These are phyloP conservation scores for Leccinum incarnatum DNA, from an alignment of 768 basidiomycete species.

Conservation along the genomic window DNA sequence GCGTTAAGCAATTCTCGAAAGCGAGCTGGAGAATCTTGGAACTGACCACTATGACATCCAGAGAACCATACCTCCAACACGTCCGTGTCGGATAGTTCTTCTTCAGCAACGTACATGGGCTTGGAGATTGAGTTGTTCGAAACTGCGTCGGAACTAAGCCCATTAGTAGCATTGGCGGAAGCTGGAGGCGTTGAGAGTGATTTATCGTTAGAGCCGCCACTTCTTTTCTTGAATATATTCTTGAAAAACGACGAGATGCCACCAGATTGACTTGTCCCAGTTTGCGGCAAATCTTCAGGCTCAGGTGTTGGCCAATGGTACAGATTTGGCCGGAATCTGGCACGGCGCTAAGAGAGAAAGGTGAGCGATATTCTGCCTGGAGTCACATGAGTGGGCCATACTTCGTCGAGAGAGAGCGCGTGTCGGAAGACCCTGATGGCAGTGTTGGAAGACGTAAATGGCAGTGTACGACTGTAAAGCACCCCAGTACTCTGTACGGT, in stretches of 20 bases:
- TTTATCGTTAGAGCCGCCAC: not conserved
- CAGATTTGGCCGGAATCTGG: slow-evolving; percentile 61
- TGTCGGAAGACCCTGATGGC: slow-evolving; percentile 73
- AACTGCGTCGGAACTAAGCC: not conserved
- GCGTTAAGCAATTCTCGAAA: not conserved
- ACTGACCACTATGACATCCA: slow-evolving; percentile 67
- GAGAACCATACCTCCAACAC: slow-evolving; percentile 81
- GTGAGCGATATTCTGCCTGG: slow-evolving; percentile 7
- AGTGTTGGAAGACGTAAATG: slow-evolving; percentile 63
- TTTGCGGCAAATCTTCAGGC: not conserved
- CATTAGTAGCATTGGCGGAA: not conserved
- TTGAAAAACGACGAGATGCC: not conserved
- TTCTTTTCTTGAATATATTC: not conserved
- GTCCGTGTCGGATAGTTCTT: slow-evolving; percentile 35
- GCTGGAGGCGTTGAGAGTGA: not conserved
- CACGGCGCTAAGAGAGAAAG: slow-evolving; percentile 47
- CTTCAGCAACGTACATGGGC: not conserved
- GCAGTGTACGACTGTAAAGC: slow-evolving; percentile 55
- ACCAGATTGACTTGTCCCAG: not conserved
- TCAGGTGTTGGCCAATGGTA: slow-evolving; percentile 45
- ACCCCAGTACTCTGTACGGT: slow-evolving; percentile 77
- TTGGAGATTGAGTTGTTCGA: not conserved
- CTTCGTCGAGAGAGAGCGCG: slow-evolving; percentile 76
- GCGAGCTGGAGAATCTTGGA: not conserved
- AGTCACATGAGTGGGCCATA: slow-evolving; percentile 22